phyloP scores from a whole-genome alignment of 2,329 filamentous ascomycete species.

The Fusarium lateritium region DNA sequence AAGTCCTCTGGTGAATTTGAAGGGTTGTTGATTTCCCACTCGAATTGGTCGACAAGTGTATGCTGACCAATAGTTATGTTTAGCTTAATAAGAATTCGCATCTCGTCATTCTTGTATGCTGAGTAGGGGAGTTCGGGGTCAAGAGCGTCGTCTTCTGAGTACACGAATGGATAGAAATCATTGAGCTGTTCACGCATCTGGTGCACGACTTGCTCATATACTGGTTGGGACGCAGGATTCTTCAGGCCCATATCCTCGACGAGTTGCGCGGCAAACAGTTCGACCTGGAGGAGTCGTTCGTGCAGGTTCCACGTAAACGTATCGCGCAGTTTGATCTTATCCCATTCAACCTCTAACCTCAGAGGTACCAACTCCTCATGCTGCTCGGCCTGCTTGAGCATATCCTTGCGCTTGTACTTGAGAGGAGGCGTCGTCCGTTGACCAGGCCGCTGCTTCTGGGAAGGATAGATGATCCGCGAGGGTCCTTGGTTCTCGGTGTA shows the following conservation, averaged over 20 bases:
- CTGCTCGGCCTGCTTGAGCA: slow-evolving; percentile 88
- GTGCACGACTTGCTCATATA: slow-evolving; percentile 71
- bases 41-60: slow-evolving; percentile 95
- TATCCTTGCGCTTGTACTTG: slow-evolving; percentile 83
- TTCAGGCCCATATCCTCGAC: slow-evolving; percentile 92
- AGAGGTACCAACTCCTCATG: slow-evolving; percentile 93
- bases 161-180: slow-evolving; percentile 94
- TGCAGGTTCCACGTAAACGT: slow-evolving; percentile 99
- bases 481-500: slow-evolving; percentile 80
- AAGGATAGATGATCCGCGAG: slow-evolving; percentile 83
- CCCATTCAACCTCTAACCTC: slow-evolving; percentile 92
- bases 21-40: slow-evolving; percentile 98
- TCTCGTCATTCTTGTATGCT: slow-evolving; percentile 98
- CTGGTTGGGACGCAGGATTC: slow-evolving; percentile 75
- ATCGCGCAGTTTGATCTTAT: slow-evolving; percentile 94
- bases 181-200: slow-evolving; percentile 91
- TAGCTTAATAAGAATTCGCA: slow-evolving; percentile 94
- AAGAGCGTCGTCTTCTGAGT: slow-evolving; percentile 88
- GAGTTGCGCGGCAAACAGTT: slow-evolving; percentile 89
- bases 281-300: slow-evolving; percentile 84
- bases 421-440: slow-evolving; percentile 81
- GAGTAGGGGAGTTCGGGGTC: slow-evolving; percentile 92
- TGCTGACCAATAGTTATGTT: slow-evolving; percentile 98
- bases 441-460: slow-evolving; percentile 81
- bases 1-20: slow-evolving; percentile 96